Percentiles rank a stretch among this genome's conserved stretches.
Conservation (phyloP, 106 monocot species). For the Alisma plantagoaquatica region DNA sequence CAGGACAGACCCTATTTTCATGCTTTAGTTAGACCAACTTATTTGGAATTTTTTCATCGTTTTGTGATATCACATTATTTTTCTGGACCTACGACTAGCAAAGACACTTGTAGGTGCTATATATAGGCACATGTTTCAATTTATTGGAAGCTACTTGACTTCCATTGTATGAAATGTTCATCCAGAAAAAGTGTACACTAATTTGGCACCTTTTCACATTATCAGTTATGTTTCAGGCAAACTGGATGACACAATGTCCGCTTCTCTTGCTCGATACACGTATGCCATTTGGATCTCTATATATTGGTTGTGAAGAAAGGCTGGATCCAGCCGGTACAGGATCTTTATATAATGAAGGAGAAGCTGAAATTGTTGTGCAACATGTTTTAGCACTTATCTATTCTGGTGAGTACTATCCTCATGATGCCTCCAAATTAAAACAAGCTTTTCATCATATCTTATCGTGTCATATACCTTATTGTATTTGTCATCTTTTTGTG, state of each 20-base stretch:
- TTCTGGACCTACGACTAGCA: too few species aligned
- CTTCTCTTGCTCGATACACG: conserved; percentile 91
- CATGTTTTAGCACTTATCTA: conserved; percentile 83
- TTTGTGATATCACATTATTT: too few species aligned
- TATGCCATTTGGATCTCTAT: conserved; percentile 83
- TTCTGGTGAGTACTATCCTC: conserved; percentile 40
- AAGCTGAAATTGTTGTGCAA: conserved; percentile 88
- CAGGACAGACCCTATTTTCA: too few species aligned
- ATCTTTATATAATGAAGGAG: conserved; percentile 93
- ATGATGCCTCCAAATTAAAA: background rate
- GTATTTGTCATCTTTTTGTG: too few species aligned
- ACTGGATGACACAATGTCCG: conserved; percentile 74
- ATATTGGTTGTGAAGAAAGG: conserved; percentile 83
- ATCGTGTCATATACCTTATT: background rate
- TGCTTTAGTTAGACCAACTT: too few species aligned
- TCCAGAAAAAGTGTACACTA: too few species aligned
- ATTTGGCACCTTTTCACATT: too few species aligned
- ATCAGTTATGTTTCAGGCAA: conserved; percentile 36
- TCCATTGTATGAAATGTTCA: too few species aligned
- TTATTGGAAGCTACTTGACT: too few species aligned
- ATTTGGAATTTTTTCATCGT: too few species aligned
- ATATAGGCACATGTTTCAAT: too few species aligned
- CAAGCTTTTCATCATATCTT: background rate
- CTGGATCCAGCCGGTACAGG: conserved; percentile 92
- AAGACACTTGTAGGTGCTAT: too few species aligned